Base-by-base conservation (phyloP, 2,329 filamentous ascomycete genomes). In the Penicillium sp. region DNA sequence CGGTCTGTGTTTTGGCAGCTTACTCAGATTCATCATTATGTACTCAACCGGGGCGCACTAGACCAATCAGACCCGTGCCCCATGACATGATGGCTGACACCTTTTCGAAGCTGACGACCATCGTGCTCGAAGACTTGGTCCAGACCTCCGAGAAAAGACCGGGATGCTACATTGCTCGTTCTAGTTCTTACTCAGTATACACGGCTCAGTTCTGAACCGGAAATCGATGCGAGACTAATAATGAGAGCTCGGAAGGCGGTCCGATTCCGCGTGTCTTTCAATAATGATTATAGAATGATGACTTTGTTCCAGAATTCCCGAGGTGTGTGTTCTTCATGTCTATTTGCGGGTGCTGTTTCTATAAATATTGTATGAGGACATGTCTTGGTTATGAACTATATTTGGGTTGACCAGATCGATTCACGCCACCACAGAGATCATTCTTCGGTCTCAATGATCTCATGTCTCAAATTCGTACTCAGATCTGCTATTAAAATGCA, bases 31-130 rank as follows among this genome's bases (percentile, higher is more conserved):
- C 30, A 48, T 56, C 35, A 23, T 23, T 41, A 21, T 21, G 21
- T 21, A 19, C 21, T 41, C 53, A 26, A 26, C 26, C 3, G 26
- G 13, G 26, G 45, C n/a, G 19, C 8, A 15, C 23, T 45, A 30
- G 46, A 26, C 55, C 55, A 57, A 57, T 50, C 46, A 50, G 21
- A 29, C 46, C 35, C 9, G 8, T 47, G 38, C 46, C 45, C 51
- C 56, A 58, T 58, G 47, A 58, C 56, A 13, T 17, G 11, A 41
- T 13, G 35, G 15, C 26, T 26, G 26, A 26, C 26, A 51, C 56
- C 35, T 58, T 58, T 47, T 51, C 47, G 47, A 52, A 58, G 30
- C 35, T 58, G 31, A 41, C 47, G 55, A 47, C 55, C 9, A 50
- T 51, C 21, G 51, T n/a, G 29, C 56, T 46, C 46, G 56, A 38